Evolutionary conservation across 1,139 yeast genomes (phyloP), one percentile per base, ranked within the genome.

Genomic region (Geotrichum cucujoidarum): DNA sequence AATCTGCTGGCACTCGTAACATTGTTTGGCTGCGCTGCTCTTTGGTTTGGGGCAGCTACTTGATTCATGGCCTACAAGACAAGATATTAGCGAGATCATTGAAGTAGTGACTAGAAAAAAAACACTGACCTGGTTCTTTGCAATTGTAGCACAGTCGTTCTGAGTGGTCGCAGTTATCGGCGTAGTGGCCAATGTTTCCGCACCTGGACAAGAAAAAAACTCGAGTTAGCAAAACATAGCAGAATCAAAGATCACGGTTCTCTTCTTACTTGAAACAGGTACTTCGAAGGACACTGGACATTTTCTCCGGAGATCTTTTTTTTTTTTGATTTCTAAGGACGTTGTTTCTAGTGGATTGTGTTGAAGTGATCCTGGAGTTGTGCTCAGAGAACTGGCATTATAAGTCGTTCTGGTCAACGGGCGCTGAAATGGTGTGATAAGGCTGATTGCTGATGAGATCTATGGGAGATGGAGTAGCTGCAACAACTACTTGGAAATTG

Each of bases 81-180:
- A n/a, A n/a, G 13, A 24, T n/a, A 17, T 18, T 21, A 8, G 16
- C 27, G 2, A n/a, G n/a, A 2, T 11, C 11, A 22, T 8, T 25
- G 30, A 14, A 22, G 20, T 8, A 20, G 18, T 13, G 20, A 16
- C 16, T 17, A 27, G n/a, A 8, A 29, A 33, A 37, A n/a, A 4
- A 7, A 8, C 8, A 48, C 52, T 13, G 38, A 47, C 60, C 60
- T n/a, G 66, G 63, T 68, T 82, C 77, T 65, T 83, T 86, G 71
- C 96, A 88, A 80, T 88, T 88, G 83, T 87, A 88, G 72, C 96
- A 88, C 65, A 88, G 75, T 72, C 92, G 82, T 68, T 81, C 87
- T 53, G 81, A 76, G 69, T 85, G 87, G 59, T 80, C 78, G 71
- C 96, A 88, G 65, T 78, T 81, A 66, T 84, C 95, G 55, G 95